phyloP scores from a whole-genome alignment of 2,329 filamentous ascomycete genomes.

The Talaromyces sp. region DNA sequence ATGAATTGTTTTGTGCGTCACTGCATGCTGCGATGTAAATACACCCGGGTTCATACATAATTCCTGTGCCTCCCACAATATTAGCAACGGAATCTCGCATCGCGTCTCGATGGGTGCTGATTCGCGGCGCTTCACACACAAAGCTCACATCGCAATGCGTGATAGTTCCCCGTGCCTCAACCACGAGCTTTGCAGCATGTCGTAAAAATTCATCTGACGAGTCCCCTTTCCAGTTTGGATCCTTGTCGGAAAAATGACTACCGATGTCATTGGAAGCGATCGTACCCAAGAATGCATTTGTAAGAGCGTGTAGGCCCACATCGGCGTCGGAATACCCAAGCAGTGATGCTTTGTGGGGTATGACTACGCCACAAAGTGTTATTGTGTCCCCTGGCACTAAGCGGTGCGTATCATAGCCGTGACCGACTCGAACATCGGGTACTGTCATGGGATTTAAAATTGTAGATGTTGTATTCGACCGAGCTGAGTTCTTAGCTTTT shows the following conservation, averaged over 20 bases:
- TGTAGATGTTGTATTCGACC: background rate
- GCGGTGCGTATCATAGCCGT: slow-evolving; percentile 11
- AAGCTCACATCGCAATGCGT: slow-evolving; percentile 13
- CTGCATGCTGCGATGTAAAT: slow-evolving; percentile 22
- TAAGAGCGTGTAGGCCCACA: slow-evolving; percentile 11
- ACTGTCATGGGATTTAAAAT: background rate
- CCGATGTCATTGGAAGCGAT: slow-evolving; percentile 11
- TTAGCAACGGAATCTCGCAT: slow-evolving; percentile 7
- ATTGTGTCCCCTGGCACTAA: slow-evolving; percentile 8
- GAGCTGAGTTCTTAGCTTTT: slow-evolving; percentile 1
- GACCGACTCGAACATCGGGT: slow-evolving; percentile 9
- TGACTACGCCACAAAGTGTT: slow-evolving; percentile 10
- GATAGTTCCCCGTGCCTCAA: slow-evolving; percentile 6
- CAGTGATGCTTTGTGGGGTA: slow-evolving; percentile 6
- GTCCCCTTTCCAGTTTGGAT: slow-evolving; percentile 8
- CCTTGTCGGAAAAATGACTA: slow-evolving; percentile 7
- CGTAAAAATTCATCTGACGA: slow-evolving; percentile 10
- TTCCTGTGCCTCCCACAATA: slow-evolving; percentile 7
- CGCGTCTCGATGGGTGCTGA: slow-evolving; percentile 9
- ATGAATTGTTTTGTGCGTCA: slow-evolving; percentile 23
- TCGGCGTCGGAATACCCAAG: slow-evolving; percentile 11
- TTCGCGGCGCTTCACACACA: slow-evolving; percentile 7
- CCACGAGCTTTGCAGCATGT: slow-evolving; percentile 10
- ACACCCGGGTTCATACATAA: slow-evolving; percentile 15
- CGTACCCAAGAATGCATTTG: slow-evolving; percentile 11